These are phyloP conservation scores for Sordariomycetes sp. DNA, from an alignment of 2,329 filamentous ascomycete species.

Conservation along the genomic window DNA sequence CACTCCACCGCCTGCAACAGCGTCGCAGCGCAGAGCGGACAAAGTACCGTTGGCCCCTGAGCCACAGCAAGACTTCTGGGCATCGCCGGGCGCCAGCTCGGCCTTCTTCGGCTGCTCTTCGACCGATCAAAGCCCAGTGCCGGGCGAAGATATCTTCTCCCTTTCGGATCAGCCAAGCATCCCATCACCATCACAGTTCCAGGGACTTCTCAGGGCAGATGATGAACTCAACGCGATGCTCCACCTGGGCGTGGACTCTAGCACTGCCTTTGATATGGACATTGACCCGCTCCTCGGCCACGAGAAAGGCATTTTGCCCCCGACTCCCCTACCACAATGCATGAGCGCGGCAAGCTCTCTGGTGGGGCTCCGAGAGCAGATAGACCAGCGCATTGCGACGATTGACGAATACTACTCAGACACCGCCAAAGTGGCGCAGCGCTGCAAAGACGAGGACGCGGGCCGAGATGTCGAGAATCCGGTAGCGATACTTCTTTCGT, in stretches of 20 bases:
- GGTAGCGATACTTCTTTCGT: slow-evolving; percentile 8
- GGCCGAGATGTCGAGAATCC: slow-evolving; percentile 8
- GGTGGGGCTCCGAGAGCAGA: slow-evolving; percentile 9
- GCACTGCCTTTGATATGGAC: neutral
- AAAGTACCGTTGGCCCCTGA: neutral
- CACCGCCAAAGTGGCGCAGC: slow-evolving; percentile 5
- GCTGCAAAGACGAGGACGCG: slow-evolving; percentile 9
- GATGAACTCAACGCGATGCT: slow-evolving; percentile 8
- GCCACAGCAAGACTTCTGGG: neutral
- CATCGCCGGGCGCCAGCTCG: neutral
- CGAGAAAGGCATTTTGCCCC: neutral
- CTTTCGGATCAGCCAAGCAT: slow-evolving; percentile 6
- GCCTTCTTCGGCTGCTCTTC: neutral
- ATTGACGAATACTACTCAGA: slow-evolving; percentile 9
- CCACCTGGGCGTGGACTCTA: slow-evolving; percentile 5
- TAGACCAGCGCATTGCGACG: slow-evolving; percentile 8
- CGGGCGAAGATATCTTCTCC: slow-evolving; percentile 2
- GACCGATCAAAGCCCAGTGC: neutral
- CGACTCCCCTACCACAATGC: slow-evolving; percentile 4
- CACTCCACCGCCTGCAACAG: too few relatives aligned
- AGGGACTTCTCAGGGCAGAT: slow-evolving; percentile 8
- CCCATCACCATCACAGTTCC: slow-evolving; percentile 7
- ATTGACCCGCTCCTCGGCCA: too few relatives aligned
- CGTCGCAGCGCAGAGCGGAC: too few relatives aligned
- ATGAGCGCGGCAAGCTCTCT: slow-evolving; percentile 8